Evolutionary conservation across 2,329 filamentous ascomycete genomes (phyloP).

Genomic region (Trichoderma arundinaceum): DNA sequence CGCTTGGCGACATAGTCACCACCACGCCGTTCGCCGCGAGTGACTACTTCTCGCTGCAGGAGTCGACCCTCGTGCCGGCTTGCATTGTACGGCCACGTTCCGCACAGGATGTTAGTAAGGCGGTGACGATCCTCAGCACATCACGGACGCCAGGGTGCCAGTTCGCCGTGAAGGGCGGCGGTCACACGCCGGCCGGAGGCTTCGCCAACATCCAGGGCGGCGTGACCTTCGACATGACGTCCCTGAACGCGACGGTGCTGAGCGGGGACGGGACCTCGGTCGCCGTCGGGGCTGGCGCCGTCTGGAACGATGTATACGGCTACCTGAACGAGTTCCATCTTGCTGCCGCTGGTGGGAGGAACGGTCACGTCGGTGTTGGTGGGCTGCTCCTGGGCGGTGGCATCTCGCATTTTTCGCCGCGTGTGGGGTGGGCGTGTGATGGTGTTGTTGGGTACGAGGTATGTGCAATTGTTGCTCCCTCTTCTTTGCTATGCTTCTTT

Average conservation of each 20-base stretch:
- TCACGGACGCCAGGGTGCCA: background rate
- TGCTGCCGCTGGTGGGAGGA: constrained; percentile 37
- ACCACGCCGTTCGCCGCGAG: constrained; percentile 19
- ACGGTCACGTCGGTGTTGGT: constrained; percentile 38
- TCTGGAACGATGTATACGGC: constrained; percentile 37
- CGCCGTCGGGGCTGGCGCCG: constrained; percentile 35
- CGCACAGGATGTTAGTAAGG: constrained; percentile 36
- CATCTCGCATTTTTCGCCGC: constrained; percentile 32
- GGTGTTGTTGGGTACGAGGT: constrained; percentile 11
- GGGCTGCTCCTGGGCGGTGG: constrained; percentile 37
- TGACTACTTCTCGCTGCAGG: constrained; percentile 11
- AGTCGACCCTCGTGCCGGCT: background rate
- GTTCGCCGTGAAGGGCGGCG: constrained; percentile 44
- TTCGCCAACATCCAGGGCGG: constrained; percentile 40
- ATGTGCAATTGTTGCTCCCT: background rate
- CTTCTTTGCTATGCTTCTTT: background rate
- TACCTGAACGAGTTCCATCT: constrained; percentile 33
- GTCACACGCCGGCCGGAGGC: constrained; percentile 41
- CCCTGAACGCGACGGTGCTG: constrained; percentile 37
- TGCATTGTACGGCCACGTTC: constrained; percentile 34
- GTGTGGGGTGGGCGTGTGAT: constrained; percentile 32
- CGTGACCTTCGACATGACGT: constrained; percentile 39
- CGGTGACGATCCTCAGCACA: constrained; percentile 1
- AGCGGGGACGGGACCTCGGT: constrained; percentile 32
- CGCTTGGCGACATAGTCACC: constrained; percentile 17